These are phyloP conservation scores for Davidsoniella virescens DNA, from an alignment of 2,329 filamentous ascomycete genomes.

Conservation along the genomic window DNA sequence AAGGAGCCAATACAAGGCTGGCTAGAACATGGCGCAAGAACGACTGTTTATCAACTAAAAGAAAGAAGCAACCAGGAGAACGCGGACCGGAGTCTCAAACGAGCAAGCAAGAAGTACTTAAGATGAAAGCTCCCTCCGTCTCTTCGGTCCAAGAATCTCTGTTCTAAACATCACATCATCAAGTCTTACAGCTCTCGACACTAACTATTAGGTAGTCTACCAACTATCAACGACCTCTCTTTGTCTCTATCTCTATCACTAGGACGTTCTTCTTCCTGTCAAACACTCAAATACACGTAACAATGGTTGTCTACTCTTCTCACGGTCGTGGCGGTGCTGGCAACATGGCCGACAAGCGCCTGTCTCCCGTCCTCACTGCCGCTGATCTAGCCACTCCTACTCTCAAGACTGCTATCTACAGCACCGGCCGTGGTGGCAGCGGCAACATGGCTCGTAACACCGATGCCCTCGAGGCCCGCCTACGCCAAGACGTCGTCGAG, in stretches of 20 bases:
- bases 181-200: background rate
- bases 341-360: constrained; percentile 39
- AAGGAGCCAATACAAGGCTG: constrained; percentile 3
- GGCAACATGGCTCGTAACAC: constrained; percentile 72
- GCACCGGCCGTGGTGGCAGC: constrained; percentile 73
- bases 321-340: constrained; percentile 67
- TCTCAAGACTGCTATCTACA: constrained; percentile 70
- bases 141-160: background rate
- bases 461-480: constrained; percentile 57
- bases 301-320: constrained; percentile 28
- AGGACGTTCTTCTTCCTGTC: background rate
- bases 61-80: no score
- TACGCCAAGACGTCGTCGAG: constrained; percentile 69
- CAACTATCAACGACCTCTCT: background rate
- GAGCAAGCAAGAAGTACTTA: no score
- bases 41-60: background rate
- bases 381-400: constrained; percentile 65
- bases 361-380: constrained; percentile 35
- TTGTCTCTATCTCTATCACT: background rate
- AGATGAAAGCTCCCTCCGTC: no score
- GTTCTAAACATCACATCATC: background rate
- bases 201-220: background rate
- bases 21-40: background rate
- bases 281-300: background rate
- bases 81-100: no score